Evolutionary conservation across 2,329 filamentous ascomycete species (phyloP).

Genomic region (Colletotrichum spinosum): DNA sequence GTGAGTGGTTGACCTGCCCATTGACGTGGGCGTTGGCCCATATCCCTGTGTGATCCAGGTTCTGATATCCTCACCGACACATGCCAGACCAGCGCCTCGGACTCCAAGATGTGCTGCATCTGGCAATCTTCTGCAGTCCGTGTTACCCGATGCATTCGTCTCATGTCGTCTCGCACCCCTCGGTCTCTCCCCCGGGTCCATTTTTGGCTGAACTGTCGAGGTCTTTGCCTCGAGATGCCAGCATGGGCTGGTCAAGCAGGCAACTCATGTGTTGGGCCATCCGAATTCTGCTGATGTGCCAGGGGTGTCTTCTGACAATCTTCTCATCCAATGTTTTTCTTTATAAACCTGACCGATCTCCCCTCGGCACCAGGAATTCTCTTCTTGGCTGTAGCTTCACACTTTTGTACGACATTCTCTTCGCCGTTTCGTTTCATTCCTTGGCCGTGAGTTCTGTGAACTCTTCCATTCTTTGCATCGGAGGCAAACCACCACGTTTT

Average conservation of each 20-base stretch:
- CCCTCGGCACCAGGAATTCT: conserved; percentile 8
- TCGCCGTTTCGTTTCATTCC: conserved; percentile 33
- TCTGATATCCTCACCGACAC: not conserved
- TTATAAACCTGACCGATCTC: conserved; percentile 31
- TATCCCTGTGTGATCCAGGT: not conserved
- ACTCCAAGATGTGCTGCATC: conserved; percentile 15
- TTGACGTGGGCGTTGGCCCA: not conserved
- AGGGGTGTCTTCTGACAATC: conserved; percentile 21
- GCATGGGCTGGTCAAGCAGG: conserved; percentile 11
- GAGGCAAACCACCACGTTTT: not conserved
- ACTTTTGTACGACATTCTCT: conserved; percentile 32
- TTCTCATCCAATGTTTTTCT: conserved; percentile 19
- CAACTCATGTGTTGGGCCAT: conserved; percentile 21
- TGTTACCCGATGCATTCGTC: conserved; percentile 16
- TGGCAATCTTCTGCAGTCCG: conserved; percentile 16
- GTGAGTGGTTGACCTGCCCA: not conserved
- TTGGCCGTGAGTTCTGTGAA: conserved; percentile 38
- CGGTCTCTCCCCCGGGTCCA: not conserved
- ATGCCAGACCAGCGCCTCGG: conserved; percentile 23
- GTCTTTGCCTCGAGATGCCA: conserved; percentile 1
- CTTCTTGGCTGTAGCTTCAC: conserved; percentile 29
- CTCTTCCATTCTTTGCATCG: conserved; percentile 40
- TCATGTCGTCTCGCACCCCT: conserved; percentile 18
- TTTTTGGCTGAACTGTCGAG: not conserved
- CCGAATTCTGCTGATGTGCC: conserved; percentile 21